phyloP scores from a whole-genome alignment of 140 eudicot species.

The Senecio squalidus region DNA sequence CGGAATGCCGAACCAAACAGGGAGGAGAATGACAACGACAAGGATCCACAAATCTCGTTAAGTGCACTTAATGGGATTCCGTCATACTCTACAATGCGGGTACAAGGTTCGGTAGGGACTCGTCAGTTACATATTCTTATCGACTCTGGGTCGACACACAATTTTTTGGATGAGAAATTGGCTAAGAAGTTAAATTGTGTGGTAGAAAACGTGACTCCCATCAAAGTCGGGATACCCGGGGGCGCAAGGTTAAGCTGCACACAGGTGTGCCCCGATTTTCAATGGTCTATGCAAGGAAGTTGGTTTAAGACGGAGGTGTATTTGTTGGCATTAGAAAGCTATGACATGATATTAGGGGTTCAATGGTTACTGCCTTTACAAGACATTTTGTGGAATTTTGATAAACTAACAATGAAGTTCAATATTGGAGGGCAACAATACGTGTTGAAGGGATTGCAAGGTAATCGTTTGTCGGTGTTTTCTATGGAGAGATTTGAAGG shows the following conservation, averaged over 20 bases:
- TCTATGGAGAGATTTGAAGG: neutral
- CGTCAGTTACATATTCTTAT: neutral
- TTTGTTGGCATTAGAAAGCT: neutral
- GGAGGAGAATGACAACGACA: too few species aligned
- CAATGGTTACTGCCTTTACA: slow-evolving; percentile 4
- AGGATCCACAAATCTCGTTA: neutral
- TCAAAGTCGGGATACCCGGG: slow-evolving; percentile 1
- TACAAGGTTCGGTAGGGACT: neutral
- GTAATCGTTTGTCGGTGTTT: neutral
- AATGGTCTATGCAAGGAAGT: slow-evolving; percentile 12
- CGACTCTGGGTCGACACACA: slow-evolving; percentile 11
- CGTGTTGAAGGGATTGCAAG: neutral
- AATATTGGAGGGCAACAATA: neutral
- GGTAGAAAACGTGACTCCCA: neutral
- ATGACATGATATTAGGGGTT: slow-evolving; percentile 16
- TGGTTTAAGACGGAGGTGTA: neutral
- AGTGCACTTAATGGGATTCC: neutral
- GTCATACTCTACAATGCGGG: neutral
- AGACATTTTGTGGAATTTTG: neutral
- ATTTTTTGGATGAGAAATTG: neutral
- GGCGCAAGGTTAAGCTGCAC: neutral
- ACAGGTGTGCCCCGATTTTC: neutral
- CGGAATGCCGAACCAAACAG: too few species aligned
- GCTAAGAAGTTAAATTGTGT: neutral
- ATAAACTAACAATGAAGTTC: neutral